Conservation (phyloP, 805 yeast genomes). For the Candida corydali region DNA sequence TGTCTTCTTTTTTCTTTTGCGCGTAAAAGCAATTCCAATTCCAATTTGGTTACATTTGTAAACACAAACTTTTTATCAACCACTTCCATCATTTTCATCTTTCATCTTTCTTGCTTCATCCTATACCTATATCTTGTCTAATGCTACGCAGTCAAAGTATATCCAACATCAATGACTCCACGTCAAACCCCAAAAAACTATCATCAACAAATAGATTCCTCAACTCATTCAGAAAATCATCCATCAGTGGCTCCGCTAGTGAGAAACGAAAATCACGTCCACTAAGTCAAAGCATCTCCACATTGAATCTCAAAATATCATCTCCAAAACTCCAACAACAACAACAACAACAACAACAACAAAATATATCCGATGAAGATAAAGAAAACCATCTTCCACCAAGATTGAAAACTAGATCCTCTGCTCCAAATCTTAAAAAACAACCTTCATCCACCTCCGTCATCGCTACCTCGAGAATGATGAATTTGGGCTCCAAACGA, state of each 20-base stretch:
- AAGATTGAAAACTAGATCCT: constrained; percentile 16
- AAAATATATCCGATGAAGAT: too few relatives aligned
- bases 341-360: not conserved
- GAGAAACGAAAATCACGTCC: constrained; percentile 12
- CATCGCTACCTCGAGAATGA: constrained; percentile 1
- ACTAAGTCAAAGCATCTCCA: constrained; percentile 13
- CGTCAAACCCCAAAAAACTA: constrained; percentile 1
- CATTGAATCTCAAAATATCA: constrained; percentile 8
- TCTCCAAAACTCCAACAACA: constrained; percentile 1
- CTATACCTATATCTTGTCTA: not conserved
- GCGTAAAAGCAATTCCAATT: too few relatives aligned
- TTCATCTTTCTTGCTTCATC: too few relatives aligned
- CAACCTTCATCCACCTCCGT: not conserved
- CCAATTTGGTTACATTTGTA: not conserved
- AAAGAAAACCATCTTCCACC: constrained; percentile 4
- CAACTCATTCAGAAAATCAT: constrained; percentile 11
- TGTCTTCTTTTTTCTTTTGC: not conserved
- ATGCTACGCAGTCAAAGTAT: constrained; percentile 28
- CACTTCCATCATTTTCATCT: too few relatives aligned
- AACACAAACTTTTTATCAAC: not conserved
- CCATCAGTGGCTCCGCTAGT: not conserved
- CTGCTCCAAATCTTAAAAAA: constrained; percentile 19
- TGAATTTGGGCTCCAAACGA: not conserved
- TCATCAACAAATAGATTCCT: constrained; percentile 10
- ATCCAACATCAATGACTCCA: constrained; percentile 16